Evolutionary conservation across 306 rosid genomes (phyloP).

Genomic region (Lathyrus tuberosus): DNA sequence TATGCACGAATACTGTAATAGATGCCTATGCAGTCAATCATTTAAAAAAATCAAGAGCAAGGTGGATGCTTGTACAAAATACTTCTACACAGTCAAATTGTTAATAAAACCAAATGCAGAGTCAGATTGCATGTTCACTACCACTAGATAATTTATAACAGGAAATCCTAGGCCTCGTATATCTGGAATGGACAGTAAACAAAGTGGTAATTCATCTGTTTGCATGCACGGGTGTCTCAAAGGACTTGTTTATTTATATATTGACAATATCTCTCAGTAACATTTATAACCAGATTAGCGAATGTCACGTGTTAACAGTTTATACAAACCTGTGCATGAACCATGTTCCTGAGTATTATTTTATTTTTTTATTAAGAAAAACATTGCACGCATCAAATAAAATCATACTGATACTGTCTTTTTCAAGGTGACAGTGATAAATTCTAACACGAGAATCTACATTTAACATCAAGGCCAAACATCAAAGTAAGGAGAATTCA

Average conservation of each 20-base stretch:
- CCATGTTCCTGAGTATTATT: not conserved
- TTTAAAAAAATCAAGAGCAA: constrained; percentile 16
- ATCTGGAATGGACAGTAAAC: not conserved
- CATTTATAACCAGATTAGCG: not conserved
- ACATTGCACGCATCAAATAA: not conserved
- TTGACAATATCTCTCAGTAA: not conserved
- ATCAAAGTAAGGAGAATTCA: not conserved
- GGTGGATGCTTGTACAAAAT: not conserved
- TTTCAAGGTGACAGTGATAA: not conserved
- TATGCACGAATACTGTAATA: constrained; percentile 4
- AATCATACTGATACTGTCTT: not conserved
- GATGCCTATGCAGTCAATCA: constrained; percentile 21
- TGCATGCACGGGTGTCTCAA: not conserved
- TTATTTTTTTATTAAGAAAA: no score
- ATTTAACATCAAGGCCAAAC: not conserved
- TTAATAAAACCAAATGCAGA: not conserved
- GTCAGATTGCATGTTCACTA: constrained; percentile 13
- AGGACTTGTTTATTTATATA: not conserved
- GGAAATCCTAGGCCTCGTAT: constrained; percentile 13
- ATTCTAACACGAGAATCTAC: not conserved
- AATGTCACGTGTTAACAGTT: not conserved
- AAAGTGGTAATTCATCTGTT: constrained; percentile 9
- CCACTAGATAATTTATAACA: not conserved
- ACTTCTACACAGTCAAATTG: constrained; percentile 22
- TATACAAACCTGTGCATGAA: not conserved